A percentile compares a stretch with the other conserved stretches of the same genome.
Evolutionary conservation across 495 filamentous ascomycete species (phyloP).

Genomic region (Hyphodiscus hymeniophilus): DNA sequence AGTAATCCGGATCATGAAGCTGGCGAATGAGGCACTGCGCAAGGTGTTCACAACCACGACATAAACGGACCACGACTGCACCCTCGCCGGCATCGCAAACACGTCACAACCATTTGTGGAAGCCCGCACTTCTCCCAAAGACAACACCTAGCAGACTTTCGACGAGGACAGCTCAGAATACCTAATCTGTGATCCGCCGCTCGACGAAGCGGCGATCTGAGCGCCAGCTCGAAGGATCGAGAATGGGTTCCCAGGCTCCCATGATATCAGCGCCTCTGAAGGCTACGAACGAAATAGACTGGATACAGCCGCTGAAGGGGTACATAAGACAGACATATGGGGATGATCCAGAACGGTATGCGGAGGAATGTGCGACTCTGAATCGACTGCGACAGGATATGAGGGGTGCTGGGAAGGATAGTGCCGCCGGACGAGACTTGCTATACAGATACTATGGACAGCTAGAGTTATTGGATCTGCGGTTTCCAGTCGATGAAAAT

Average conservation of each 20-base stretch:
- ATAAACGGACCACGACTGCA: not conserved
- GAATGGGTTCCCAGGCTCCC: conserved; percentile 50
- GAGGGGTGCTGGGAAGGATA: conserved; percentile 95
- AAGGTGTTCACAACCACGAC: not conserved
- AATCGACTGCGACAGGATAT: conserved; percentile 98
- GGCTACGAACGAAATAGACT: conserved; percentile 99
- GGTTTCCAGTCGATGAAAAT: conserved; percentile 96
- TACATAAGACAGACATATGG: conserved; percentile 93
- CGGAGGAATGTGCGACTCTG: conserved; percentile 88
- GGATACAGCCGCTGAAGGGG: conserved; percentile 84
- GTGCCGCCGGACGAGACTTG: conserved; percentile 84
- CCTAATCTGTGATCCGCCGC: not conserved
- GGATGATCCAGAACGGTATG: conserved; percentile 91
- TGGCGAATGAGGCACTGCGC: not conserved
- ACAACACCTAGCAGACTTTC: not conserved
- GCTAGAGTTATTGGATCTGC: conserved; percentile 84
- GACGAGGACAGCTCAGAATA: not conserved
- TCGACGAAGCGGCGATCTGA: not conserved
- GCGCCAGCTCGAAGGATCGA: conserved; percentile 43
- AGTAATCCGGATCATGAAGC: not conserved
- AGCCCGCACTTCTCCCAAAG: not conserved
- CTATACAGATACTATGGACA: conserved; percentile 97
- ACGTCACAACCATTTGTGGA: not conserved
- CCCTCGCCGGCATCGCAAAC: not conserved
- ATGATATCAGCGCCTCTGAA: conserved; percentile 93